Evolutionary conservation across 2,329 filamentous ascomycete species (phyloP).

Genomic region (Stemphylium vesicarium): DNA sequence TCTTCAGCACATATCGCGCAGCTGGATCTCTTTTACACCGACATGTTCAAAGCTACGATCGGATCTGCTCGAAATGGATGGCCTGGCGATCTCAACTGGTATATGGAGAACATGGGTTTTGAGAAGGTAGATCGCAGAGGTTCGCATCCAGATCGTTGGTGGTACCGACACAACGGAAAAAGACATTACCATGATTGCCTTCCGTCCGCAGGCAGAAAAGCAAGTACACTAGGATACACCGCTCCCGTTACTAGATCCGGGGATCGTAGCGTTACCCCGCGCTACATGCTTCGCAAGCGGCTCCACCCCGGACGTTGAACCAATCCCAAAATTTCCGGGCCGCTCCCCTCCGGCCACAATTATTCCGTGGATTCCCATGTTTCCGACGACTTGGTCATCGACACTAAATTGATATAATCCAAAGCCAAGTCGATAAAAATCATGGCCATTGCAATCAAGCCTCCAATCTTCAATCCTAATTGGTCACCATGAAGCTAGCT

Average conservation of each 20-base stretch:
- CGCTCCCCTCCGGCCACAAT: constrained; percentile 3
- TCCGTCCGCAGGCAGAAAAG: too few relatives aligned
- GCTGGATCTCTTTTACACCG: background rate
- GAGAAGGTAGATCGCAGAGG: too few relatives aligned
- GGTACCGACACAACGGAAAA: background rate
- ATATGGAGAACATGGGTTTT: too few relatives aligned
- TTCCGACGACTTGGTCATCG: background rate
- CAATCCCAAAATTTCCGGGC: background rate
- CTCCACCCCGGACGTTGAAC: background rate
- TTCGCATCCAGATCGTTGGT: too few relatives aligned
- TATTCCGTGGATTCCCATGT: constrained; percentile 2
- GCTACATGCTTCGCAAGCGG: background rate
- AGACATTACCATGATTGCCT: background rate
- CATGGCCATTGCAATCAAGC: background rate
- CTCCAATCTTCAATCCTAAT: background rate
- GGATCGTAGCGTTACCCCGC: constrained; percentile 1
- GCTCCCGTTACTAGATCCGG: background rate
- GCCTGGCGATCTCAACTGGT: too few relatives aligned
- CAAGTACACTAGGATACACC: too few relatives aligned
- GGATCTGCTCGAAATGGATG: too few relatives aligned
- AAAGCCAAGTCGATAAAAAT: background rate
- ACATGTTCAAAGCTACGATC: too few relatives aligned
- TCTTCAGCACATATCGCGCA: background rate
- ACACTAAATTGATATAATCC: background rate
- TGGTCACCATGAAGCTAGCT: constrained; percentile 18